Percentiles rank a stretch among this genome's conserved stretches.
These are phyloP conservation scores for Cladophialophora chaetospira DNA, from an alignment of 2,329 filamentous ascomycete species.

Conservation along the genomic window DNA sequence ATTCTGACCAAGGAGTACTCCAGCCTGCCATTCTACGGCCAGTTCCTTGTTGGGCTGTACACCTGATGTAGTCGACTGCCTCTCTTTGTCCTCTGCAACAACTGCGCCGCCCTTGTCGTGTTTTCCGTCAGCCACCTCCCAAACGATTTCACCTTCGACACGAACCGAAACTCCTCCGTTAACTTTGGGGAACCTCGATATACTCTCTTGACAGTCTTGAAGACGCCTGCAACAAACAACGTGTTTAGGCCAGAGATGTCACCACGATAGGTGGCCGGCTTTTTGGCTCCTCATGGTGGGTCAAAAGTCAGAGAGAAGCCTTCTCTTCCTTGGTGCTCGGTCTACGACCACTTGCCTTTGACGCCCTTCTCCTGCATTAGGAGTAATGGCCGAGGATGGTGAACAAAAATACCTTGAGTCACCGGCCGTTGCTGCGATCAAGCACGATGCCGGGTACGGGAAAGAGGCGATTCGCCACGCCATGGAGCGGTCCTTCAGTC, in stretches of 20 bases:
- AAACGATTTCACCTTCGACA: slow-evolving; percentile 1
- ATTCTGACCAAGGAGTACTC: not conserved
- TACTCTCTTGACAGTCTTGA: not conserved
- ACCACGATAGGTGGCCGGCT: slow-evolving; percentile 24
- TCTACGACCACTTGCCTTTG: not conserved
- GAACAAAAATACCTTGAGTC: slow-evolving; percentile 45
- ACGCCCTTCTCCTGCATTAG: not conserved
- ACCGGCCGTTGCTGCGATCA: slow-evolving; percentile 47
- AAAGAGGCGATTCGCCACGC: slow-evolving; percentile 26
- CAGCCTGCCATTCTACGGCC: not conserved
- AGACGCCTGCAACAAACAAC: slow-evolving; percentile 6
- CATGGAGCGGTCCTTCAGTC: slow-evolving; percentile 70
- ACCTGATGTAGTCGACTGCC: slow-evolving; percentile 15
- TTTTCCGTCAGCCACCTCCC: not conserved
- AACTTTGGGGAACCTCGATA: not conserved
- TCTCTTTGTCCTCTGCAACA: slow-evolving; percentile 13
- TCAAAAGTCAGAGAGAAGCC: slow-evolving; percentile 25
- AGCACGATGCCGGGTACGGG: slow-evolving; percentile 45
- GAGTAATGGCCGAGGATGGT: slow-evolving; percentile 46
- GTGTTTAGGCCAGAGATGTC: slow-evolving; percentile 23
- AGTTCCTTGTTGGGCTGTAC: not conserved
- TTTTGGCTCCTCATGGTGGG: slow-evolving; percentile 27
- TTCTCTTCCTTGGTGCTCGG: slow-evolving; percentile 14
- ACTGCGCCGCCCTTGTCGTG: slow-evolving; percentile 9
- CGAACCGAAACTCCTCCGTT: slow-evolving; percentile 4